Evolutionary conservation across 495 filamentous ascomycete genomes (phyloP).

Genomic region (Acidomyces sp.): DNA sequence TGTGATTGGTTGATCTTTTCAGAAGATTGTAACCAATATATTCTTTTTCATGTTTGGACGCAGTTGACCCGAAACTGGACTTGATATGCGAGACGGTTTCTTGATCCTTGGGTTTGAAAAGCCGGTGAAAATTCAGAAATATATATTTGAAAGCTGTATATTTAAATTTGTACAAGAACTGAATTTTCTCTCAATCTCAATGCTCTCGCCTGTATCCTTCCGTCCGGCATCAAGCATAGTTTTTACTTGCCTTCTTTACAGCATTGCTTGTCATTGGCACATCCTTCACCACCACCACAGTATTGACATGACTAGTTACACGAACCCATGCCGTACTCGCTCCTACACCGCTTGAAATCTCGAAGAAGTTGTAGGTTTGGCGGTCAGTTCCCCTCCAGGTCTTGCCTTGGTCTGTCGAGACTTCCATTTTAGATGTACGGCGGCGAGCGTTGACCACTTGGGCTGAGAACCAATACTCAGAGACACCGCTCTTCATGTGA

Average conservation of each 20-base stretch:
- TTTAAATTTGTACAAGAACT: too few relatives aligned
- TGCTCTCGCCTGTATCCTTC: too few relatives aligned
- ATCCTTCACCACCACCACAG: conserved; percentile 24
- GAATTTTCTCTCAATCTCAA: too few relatives aligned
- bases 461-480: conserved; percentile 42
- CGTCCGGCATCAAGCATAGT: conserved; percentile 19
- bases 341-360: conserved; percentile 41
- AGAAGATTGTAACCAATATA: too few relatives aligned
- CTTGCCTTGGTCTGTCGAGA: conserved; percentile 42
- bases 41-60: too few relatives aligned
- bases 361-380: conserved; percentile 47
- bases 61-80: too few relatives aligned
- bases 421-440: conserved; percentile 39
- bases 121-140: too few relatives aligned
- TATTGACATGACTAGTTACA: conserved; percentile 39
- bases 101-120: too few relatives aligned
- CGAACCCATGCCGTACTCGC: conserved; percentile 39
- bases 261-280: conserved; percentile 9
- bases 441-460: conserved; percentile 47
- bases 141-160: too few relatives aligned
- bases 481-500: conserved; percentile 45
- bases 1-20: too few relatives aligned
- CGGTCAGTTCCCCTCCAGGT: conserved; percentile 40
- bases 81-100: too few relatives aligned
- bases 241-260: conserved; percentile 13